phyloP scores from a whole-genome alignment of 202 grass and related monocot species.

The Digitaria exilis region DNA sequence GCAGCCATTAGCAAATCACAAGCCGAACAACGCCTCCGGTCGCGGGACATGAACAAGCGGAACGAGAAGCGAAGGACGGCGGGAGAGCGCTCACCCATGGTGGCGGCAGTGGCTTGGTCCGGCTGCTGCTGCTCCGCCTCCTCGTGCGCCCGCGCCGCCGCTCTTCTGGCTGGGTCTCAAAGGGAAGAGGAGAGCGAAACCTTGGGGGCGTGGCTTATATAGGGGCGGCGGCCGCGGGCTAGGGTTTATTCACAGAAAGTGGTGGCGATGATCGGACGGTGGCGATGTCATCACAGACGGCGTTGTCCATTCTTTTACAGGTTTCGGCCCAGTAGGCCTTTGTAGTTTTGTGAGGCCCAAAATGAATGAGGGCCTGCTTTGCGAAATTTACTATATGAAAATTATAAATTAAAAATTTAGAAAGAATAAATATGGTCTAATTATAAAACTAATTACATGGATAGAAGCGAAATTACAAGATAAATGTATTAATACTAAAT shows the following conservation, averaged over 20 bases:
- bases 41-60: not conserved
- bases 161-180: not conserved
- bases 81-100: constrained; percentile 44
- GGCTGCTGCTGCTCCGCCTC: not conserved
- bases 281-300: not conserved
- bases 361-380: too few species aligned
- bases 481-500: too few species aligned
- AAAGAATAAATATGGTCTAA: too few species aligned
- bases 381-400: too few species aligned
- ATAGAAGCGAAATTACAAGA: too few species aligned
- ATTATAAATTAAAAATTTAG: too few species aligned
- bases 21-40: not conserved
- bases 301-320: not conserved
- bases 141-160: constrained; percentile 48
- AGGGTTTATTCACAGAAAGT: constrained; percentile 12
- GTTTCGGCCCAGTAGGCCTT: not conserved
- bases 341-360: not conserved
- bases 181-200: constrained; percentile 6
- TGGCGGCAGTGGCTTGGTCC: not conserved
- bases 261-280: constrained; percentile 29
- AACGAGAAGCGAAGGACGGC: not conserved
- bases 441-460: too few species aligned
- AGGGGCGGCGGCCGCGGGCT: not conserved
- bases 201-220: constrained; percentile 33
- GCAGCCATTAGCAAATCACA: constrained; percentile 13